Evolutionary conservation across 2,329 filamentous ascomycete genomes (phyloP), one percentile per base, ranked within the genome.

Genomic region (Fusarium concolor): DNA sequence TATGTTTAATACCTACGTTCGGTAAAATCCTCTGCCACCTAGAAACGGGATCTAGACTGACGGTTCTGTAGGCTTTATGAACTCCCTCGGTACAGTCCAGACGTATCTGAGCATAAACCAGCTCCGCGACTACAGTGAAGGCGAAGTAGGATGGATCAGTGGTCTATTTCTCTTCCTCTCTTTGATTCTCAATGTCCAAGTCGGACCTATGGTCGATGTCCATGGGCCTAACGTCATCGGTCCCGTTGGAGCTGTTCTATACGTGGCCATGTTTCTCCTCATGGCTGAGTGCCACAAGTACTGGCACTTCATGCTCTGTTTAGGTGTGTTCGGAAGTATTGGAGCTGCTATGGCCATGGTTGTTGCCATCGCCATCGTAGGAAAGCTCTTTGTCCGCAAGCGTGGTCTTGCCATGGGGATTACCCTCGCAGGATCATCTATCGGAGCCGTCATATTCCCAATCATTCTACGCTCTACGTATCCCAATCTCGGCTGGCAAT

Each of bases 111-210:
- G 78, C 33, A 74, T 73, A 5, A 76, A 85, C 55, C 83, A 85
- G 66, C 76, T 86, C 2, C 71, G 76, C 0, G 61, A 69, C 10
- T 83, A 83, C 62, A 78, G 77, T 5, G 74, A 80, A 5, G 74
- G 80, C 5, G 79, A 85, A 39, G 77, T 86, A 1, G 83, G 83
- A 20, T 86, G 83, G 83, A 85, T 85, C 52, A 79, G 80, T 1
- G 81, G 82, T 2, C 64, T 84, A 6, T 80, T 83, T 33, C 78
- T 81, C 7, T 84, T 83, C 44, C 67, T 85, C 2, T 77, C 79
- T 0, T 71, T 85, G 0, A 77, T 82, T 15, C 75, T 84, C 3
- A 82, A 81, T 6, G 79, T 85, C 6, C 82, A 83, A 67, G 78
- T 83, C 10, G 83, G 84, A 0, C 83, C 84, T 2, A 58, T 85